Base-by-base conservation (phyloP, 805 yeast species). In the Brettanomyces bruxellensis region DNA sequence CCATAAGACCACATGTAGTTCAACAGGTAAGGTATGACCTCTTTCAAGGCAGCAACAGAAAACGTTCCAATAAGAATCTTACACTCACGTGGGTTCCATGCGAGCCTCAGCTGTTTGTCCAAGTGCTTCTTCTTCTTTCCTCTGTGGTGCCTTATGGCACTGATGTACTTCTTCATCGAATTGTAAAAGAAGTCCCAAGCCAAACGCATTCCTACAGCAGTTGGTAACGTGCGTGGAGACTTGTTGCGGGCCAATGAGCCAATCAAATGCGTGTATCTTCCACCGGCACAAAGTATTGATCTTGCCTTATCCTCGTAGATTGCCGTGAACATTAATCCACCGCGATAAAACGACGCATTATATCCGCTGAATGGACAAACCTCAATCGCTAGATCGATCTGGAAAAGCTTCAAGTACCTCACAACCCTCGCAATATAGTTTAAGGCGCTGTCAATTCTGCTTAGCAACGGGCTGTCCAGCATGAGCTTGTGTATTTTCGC, bases 261-360 rank as follows among this genome's bases (percentile, higher is more conserved):
- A 12, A 89, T 76, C 52, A 93, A 70, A 22, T 71, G 69, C 56
- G 91, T 98, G 59, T 89, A 93, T 46, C 99, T 70, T 3, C 99
- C 99, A 40, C 99, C 99, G 0, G 93, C 91, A 13, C 93, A 93
- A 38, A 93, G 68, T 32, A 83, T 70, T 5, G 68, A 53, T 47
- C 57, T 69, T 60, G 51, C 58, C 55, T 72, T 79, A 3, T 79
- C 82, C 46, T 86, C 84, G 51, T 79, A 76, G 1, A 88, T 76
- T 0, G 86, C 87, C 54, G 88, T 95, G 60, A 91, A 93, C 95
- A 93, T 88, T 2, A 90, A 66, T 0, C 95, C 95, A 14, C 81
- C 79, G 36, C 73, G 69, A 59, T 90, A 93, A 59, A 88, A 91
- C 8, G 81, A 75, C 32, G 83, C 76, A 54, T 88, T 88, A 64